Conservation (phyloP, 1,284 basidiomycete species). For the Austropuccinia psidii region DNA sequence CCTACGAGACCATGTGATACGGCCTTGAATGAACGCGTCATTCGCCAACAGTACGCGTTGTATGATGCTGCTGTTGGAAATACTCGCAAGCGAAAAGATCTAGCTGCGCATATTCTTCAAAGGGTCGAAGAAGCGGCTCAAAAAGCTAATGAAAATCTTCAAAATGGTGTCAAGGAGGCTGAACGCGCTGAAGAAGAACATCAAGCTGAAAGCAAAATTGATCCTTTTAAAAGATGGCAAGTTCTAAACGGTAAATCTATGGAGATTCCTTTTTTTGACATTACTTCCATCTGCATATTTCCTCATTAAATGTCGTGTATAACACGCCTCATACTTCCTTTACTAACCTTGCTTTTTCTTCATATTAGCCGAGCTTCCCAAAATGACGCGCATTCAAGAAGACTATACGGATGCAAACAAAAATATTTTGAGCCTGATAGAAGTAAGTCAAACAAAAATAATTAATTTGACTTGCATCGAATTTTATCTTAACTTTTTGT, state of each 20-base stretch:
- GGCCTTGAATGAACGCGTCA: constrained; percentile 18
- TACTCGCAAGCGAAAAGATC: constrained; percentile 26
- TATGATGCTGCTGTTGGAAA: constrained; percentile 28
- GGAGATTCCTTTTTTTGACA: neutral
- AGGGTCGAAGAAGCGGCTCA: neutral
- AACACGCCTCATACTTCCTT: neutral
- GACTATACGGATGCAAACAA: neutral
- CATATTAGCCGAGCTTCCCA: neutral
- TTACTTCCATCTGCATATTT: neutral
- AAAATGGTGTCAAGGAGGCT: neutral
- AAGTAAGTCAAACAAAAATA: neutral
- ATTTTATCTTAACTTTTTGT: neutral
- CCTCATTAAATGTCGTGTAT: neutral
- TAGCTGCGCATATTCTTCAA: neutral
- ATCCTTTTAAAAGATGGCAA: constrained; percentile 19
- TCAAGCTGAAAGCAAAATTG: neutral
- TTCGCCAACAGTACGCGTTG: constrained; percentile 25
- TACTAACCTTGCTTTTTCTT: neutral
- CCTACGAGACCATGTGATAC: constrained; percentile 17
- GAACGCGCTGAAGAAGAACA: neutral
- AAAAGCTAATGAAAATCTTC: neutral
- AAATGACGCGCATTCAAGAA: constrained; percentile 3
- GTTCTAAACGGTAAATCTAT: constrained; percentile 11
- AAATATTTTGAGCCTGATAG: neutral
- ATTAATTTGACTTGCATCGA: neutral